phyloP scores from a whole-genome alignment of 768 basidiomycete genomes.

The Phylloporus sp. region DNA sequence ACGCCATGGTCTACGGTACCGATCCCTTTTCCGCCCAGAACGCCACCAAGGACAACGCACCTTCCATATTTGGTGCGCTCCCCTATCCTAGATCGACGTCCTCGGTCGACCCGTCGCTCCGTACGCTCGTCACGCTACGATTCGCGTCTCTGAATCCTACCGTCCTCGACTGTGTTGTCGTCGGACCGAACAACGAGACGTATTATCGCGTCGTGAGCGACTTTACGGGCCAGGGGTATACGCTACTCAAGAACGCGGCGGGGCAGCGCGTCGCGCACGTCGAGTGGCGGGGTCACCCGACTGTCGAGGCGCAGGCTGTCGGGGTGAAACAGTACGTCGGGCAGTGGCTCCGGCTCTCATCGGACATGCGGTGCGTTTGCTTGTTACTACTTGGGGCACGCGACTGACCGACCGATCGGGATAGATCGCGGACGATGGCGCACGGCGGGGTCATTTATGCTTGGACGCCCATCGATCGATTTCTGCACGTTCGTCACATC shows the following conservation, averaged over 20 bases:
- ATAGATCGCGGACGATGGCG: conserved; percentile 46
- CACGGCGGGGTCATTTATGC: conserved; percentile 45
- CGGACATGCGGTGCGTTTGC: conserved; percentile 39
- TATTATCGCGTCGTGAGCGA: conserved; percentile 50
- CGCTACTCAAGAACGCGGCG: conserved; percentile 46
- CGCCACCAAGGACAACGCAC: conserved; percentile 22
- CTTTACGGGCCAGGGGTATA: conserved; percentile 42
- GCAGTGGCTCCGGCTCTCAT: conserved; percentile 52
- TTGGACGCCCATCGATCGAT: conserved; percentile 52
- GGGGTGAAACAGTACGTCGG: conserved; percentile 43
- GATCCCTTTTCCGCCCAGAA: conserved; percentile 29
- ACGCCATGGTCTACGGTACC: conserved; percentile 23
- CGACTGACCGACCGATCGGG: not conserved
- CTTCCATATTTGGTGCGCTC: conserved; percentile 61
- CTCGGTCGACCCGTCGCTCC: conserved; percentile 22
- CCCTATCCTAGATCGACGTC: conserved; percentile 42
- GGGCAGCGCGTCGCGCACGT: conserved; percentile 48
- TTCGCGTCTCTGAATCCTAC: conserved; percentile 49
- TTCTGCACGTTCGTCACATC: conserved; percentile 36
- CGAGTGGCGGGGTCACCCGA: conserved; percentile 48
- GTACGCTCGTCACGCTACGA: conserved; percentile 38
- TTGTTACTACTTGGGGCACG: not conserved
- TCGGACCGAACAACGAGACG: conserved; percentile 46
- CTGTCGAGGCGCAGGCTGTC: conserved; percentile 51
- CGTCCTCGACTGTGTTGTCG: conserved; percentile 50